Percentiles rank a stretch among this genome's conserved stretches.
phyloP scores from a whole-genome alignment of 306 rosid genomes.

The Ceratonia siliqua region DNA sequence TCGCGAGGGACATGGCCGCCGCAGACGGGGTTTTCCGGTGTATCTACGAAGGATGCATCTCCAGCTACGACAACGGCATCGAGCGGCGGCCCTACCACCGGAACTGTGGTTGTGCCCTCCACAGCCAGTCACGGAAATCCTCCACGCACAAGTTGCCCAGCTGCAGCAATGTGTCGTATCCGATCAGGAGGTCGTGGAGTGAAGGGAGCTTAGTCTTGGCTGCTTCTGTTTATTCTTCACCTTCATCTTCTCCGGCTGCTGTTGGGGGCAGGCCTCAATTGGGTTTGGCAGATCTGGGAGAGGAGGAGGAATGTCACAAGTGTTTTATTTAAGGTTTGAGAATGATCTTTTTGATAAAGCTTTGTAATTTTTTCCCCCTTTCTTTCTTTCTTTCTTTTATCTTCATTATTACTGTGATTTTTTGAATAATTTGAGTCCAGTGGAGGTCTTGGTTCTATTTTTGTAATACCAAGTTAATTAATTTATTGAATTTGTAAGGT shows the following conservation, averaged over 20 bases:
- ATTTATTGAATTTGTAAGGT: too few species aligned
- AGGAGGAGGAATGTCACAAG: background rate
- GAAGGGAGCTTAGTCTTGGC: constrained; percentile 49
- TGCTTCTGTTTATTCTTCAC: constrained; percentile 27
- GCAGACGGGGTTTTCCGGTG: constrained; percentile 46
- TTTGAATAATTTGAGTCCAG: background rate
- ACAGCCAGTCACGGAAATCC: constrained; percentile 17
- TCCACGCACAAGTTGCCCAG: constrained; percentile 1
- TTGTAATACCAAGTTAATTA: too few species aligned
- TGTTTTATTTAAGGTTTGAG: constrained; percentile 34
- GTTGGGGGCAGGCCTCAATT: background rate
- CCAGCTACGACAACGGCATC: constrained; percentile 44
- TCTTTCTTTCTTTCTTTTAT: background rate
- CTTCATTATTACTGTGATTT: background rate
- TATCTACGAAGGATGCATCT: constrained; percentile 51
- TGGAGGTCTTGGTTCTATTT: background rate
- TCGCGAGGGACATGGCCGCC: constrained; percentile 40
- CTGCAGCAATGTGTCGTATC: constrained; percentile 52
- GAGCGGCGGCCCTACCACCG: constrained; percentile 75
- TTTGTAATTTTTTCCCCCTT: background rate
- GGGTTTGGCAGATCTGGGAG: constrained; percentile 19
- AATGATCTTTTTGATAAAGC: background rate
- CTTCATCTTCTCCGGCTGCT: constrained; percentile 6
- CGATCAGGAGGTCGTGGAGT: constrained; percentile 56
- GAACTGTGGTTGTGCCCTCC: constrained; percentile 54